These are phyloP conservation scores for Colletotrichum agaves DNA, from an alignment of 2,329 filamentous ascomycete genomes.

Conservation along the genomic window DNA sequence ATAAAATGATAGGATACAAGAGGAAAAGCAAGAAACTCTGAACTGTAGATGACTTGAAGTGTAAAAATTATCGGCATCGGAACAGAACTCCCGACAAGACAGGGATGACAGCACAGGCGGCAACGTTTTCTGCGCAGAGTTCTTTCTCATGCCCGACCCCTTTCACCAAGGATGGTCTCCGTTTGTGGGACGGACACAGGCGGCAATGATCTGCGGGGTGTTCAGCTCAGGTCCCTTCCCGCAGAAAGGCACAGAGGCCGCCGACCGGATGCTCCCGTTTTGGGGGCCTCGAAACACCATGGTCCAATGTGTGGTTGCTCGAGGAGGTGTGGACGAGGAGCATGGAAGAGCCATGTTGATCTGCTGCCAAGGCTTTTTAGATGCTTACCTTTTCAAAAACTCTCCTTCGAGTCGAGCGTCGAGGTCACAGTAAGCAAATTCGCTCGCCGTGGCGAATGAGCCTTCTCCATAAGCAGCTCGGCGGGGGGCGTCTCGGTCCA, in stretches of 20 bases:
- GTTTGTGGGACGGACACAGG: background rate
- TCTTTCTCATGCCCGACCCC: background rate
- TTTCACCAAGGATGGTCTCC: slow-evolving; percentile 5
- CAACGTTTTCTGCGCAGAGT: background rate
- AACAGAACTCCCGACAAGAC: slow-evolving; percentile 16
- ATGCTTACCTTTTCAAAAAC: slow-evolving; percentile 1
- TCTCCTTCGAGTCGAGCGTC: slow-evolving; percentile 3
- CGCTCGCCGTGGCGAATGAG: background rate
- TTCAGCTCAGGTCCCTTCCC: slow-evolving; percentile 15
- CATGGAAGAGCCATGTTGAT: slow-evolving; percentile 25
- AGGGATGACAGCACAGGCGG: slow-evolving; percentile 12
- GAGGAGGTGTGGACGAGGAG: background rate
- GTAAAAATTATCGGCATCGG: background rate
- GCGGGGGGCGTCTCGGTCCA: background rate
- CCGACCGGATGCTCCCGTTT: slow-evolving; percentile 33
- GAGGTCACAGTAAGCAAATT: background rate
- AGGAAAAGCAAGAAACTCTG: slow-evolving; percentile 2
- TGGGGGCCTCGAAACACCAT: slow-evolving; percentile 22
- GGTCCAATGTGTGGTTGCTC: slow-evolving; percentile 8
- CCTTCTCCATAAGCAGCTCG: background rate
- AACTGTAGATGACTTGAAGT: background rate
- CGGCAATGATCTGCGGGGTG: slow-evolving; percentile 1
- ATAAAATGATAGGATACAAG: background rate
- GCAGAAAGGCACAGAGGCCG: background rate
- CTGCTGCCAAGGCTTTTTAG: slow-evolving; percentile 20